Conservation (phyloP, 2,329 filamentous ascomycete genomes). For the Fonsecaea nubica region DNA sequence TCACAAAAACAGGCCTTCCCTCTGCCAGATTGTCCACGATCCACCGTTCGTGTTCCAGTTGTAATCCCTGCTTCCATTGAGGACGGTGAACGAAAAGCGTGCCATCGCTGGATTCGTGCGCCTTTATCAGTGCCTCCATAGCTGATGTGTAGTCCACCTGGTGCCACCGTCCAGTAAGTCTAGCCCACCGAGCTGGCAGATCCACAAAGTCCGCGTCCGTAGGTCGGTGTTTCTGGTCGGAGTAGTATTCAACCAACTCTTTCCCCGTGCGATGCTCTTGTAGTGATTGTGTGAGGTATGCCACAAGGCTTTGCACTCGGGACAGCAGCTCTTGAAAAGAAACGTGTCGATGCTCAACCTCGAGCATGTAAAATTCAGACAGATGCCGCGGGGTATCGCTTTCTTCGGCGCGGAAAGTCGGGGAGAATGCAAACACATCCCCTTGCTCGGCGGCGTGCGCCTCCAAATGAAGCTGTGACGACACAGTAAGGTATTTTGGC, state of each 20-base stretch:
- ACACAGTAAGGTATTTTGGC: conserved; percentile 95
- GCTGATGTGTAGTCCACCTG: conserved; percentile 83
- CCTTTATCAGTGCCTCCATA: conserved; percentile 69
- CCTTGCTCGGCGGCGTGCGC: conserved; percentile 86
- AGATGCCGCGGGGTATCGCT: conserved; percentile 93
- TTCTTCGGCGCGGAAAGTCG: conserved; percentile 90
- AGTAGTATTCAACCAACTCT: conserved; percentile 58
- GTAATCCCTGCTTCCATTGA: conserved; percentile 74
- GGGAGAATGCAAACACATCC: conserved; percentile 91
- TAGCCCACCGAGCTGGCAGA: conserved; percentile 69
- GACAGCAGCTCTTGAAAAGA: conserved; percentile 75
- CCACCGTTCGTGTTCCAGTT: conserved; percentile 91
- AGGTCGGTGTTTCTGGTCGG: conserved; percentile 34
- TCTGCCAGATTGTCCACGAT: conserved; percentile 72
- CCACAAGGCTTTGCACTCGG: conserved; percentile 79
- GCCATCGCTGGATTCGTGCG: conserved; percentile 56
- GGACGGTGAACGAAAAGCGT: conserved; percentile 70
- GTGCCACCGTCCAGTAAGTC: conserved; percentile 72
- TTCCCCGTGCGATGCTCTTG: conserved; percentile 50
- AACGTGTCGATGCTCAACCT: conserved; percentile 80
- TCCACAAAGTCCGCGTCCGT: conserved; percentile 29
- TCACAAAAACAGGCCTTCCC: conserved; percentile 81
- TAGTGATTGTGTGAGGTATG: conserved; percentile 41
- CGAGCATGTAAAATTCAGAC: conserved; percentile 98
- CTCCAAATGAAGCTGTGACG: conserved; percentile 91